Conservation (phyloP, 306 rosid species). For the Sechiopsis laciniata region DNA sequence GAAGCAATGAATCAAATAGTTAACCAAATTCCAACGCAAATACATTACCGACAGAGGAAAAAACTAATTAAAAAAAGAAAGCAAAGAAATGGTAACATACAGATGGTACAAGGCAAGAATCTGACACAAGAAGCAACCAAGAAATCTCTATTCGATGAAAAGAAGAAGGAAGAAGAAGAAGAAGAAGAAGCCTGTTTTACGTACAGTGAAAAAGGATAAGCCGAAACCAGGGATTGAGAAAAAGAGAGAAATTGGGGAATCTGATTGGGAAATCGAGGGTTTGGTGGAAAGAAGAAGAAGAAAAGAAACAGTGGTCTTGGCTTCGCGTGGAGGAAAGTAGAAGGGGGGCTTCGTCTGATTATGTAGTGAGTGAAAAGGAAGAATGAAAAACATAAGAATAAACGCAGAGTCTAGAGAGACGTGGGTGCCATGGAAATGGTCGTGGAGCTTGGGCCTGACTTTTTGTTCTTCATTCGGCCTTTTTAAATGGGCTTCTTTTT, state of each 20-base stretch:
- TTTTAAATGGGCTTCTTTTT: conserved; percentile 5
- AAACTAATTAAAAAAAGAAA: not conserved
- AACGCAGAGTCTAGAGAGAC: conserved; percentile 3
- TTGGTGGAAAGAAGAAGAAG: conserved; percentile 22
- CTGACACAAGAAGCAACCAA: not conserved
- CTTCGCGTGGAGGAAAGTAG: no score
- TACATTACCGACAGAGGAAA: not conserved
- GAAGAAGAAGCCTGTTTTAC: no score
- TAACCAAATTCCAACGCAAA: not conserved
- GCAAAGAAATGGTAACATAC: conserved; percentile 5
- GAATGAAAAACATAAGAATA: not conserved
- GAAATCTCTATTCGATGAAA: not conserved
- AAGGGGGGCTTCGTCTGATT: conserved; percentile 20
- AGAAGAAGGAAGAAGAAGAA: no score
- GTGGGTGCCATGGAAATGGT: not conserved
- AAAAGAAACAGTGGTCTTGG: conserved; percentile 14
- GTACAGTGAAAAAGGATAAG: not conserved
- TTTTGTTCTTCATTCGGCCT: no score
- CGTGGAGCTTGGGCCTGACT: not conserved
- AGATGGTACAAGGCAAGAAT: conserved; percentile 21
- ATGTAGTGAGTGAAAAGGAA: conserved; percentile 15
- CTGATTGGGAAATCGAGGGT: conserved; percentile 14
- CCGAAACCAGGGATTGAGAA: not conserved
- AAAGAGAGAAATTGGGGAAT: not conserved
- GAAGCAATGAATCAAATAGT: conserved; percentile 4